phyloP scores from a whole-genome alignment of 768 basidiomycete genomes.

The Lactifluus hygrophoroides region DNA sequence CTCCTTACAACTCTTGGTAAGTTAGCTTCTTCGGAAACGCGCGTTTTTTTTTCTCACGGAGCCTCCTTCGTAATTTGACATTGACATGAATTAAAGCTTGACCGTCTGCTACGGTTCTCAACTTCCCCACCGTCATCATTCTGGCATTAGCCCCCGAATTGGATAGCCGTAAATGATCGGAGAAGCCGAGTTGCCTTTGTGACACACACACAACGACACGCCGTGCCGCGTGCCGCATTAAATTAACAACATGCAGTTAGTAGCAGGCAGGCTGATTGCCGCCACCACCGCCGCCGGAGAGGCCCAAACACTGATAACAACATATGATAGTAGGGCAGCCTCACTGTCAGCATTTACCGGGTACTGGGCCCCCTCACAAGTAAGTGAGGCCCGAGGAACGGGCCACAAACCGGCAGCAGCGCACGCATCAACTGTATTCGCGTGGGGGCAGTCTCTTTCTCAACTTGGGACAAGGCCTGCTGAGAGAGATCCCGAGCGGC shows the following conservation, averaged over 20 bases:
- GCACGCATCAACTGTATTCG: neutral
- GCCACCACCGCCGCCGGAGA: neutral
- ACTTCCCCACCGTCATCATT: neutral
- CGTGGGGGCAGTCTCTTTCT: neutral
- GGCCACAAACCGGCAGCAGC: neutral
- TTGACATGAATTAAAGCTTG: neutral
- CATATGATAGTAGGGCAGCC: neutral
- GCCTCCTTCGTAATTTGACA: neutral
- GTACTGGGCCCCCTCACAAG: too few relatives aligned
- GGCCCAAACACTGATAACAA: neutral
- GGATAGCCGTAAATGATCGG: neutral
- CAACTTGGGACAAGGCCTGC: neutral
- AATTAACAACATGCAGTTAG: neutral
- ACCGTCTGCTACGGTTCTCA: neutral
- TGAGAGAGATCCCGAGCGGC: constrained; percentile 9
- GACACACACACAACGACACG: neutral
- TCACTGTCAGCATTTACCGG: neutral
- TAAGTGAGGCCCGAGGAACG: neutral
- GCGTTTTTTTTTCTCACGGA: constrained; percentile 7
- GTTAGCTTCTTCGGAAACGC: neutral
- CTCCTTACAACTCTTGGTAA: neutral
- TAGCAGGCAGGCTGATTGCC: neutral
- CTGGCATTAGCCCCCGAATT: neutral
- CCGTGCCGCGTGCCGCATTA: too few relatives aligned
- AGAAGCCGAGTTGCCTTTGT: constrained; percentile 5